Percentiles rank a stretch among this genome's conserved stretches.
Conservation (phyloP, 208 protist genomes). For the Strigomonas galati region DNA sequence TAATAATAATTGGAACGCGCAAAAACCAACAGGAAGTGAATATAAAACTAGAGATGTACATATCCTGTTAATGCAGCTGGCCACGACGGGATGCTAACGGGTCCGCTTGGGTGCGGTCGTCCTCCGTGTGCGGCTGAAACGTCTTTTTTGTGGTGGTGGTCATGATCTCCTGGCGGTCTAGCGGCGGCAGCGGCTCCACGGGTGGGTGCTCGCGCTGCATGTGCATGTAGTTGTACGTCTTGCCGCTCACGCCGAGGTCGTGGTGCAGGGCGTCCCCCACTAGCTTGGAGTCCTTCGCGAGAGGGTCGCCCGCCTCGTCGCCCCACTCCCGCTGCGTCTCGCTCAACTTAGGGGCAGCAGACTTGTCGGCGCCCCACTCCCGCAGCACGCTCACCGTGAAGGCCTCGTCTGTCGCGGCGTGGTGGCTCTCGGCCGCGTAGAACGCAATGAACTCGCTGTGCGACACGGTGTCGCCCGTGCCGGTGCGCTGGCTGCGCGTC, state of each 20-base stretch:
- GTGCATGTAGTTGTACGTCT: conserved; percentile 75
- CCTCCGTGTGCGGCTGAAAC: conserved; percentile 24
- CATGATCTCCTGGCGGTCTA: conserved; percentile 65
- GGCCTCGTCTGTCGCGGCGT: conserved; percentile 54
- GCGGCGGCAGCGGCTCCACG: conserved; percentile 60
- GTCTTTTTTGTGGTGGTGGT: conserved; percentile 46
- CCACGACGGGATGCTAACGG: conserved; percentile 53
- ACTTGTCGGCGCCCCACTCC: conserved; percentile 66
- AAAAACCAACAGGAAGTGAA: too few relatives aligned
- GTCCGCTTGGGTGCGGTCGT: conserved; percentile 34
- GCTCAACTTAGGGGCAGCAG: conserved; percentile 42
- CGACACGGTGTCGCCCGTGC: conserved; percentile 19
- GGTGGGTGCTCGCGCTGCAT: conserved; percentile 71
- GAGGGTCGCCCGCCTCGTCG: conserved; percentile 52
- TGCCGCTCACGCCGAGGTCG: conserved; percentile 44
- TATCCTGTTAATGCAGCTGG: conserved; percentile 23
- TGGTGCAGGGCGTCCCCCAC: conserved; percentile 68
- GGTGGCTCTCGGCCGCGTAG: conserved; percentile 63
- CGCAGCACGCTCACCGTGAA: conserved; percentile 67
- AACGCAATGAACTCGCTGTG: conserved; percentile 72
- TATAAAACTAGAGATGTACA: too few relatives aligned
- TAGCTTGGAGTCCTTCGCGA: conserved; percentile 39
- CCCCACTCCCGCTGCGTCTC: conserved; percentile 76
- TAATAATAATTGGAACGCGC: too few relatives aligned
- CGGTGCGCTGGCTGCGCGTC: neutral